phyloP scores from a whole-genome alignment of 2,329 filamentous ascomycete species.

The Plectosphaerella cucumerina region DNA sequence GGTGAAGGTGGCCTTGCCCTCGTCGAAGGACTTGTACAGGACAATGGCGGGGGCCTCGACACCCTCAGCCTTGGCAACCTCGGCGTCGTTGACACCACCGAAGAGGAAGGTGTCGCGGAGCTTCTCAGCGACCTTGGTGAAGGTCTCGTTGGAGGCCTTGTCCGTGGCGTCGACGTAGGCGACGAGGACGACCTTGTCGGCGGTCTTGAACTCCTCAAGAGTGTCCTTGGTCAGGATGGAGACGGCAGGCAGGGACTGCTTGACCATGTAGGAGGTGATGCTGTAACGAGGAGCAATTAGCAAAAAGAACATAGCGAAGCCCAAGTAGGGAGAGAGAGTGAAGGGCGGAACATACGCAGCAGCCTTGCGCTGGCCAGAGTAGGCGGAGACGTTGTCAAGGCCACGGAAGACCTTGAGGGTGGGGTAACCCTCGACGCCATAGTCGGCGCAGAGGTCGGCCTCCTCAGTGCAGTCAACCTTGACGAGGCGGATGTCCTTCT shows the following conservation, averaged over 20 bases:
- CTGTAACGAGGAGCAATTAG: no score
- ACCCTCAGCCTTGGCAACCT: slow-evolving; percentile 83
- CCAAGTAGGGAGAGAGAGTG: background rate
- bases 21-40: slow-evolving; percentile 96
- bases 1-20: slow-evolving; percentile 82
- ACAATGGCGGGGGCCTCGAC: slow-evolving; percentile 83
- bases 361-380: slow-evolving; percentile 86
- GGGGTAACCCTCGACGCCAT: slow-evolving; percentile 94
- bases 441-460: slow-evolving; percentile 81
- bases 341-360: slow-evolving; percentile 59
- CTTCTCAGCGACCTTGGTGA: slow-evolving; percentile 66
- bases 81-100: slow-evolving; percentile 78
- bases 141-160: slow-evolving; percentile 85
- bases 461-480: slow-evolving; percentile 97
- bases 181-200: slow-evolving; percentile 93
- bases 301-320: no score
- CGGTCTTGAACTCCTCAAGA: slow-evolving; percentile 92
- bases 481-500: slow-evolving; percentile 79
- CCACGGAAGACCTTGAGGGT: slow-evolving; percentile 99
- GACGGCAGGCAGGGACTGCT: slow-evolving; percentile 92
- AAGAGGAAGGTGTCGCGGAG: slow-evolving; percentile 92
- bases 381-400: slow-evolving; percentile 72
- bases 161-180: slow-evolving; percentile 79
- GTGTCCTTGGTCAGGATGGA: slow-evolving; percentile 77
- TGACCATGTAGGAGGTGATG: slow-evolving; percentile 88